Evolutionary conservation across 768 basidiomycete genomes (phyloP).

Genomic region (Paxillus rubicundulus): DNA sequence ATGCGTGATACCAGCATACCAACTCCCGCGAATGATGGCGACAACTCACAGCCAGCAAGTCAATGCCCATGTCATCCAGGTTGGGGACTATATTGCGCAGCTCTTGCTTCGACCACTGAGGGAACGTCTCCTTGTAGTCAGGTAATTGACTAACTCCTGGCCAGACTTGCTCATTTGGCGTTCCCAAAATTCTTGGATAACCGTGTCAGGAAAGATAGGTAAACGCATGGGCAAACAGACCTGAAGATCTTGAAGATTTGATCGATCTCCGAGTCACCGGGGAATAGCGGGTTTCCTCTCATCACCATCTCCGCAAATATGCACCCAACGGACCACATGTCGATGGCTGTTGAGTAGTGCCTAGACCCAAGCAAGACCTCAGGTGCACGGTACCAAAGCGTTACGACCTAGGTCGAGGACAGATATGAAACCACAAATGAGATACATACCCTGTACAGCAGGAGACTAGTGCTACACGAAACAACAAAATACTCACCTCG

Average conservation of each 20-base stretch:
- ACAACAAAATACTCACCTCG: constrained; percentile 58
- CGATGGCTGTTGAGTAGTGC: constrained; percentile 96
- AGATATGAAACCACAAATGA: constrained; percentile 8
- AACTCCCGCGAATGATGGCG: not conserved
- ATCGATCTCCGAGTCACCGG: constrained; percentile 99
- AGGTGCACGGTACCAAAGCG: constrained; percentile 98
- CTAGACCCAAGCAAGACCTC: constrained; percentile 95
- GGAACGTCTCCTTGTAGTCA: constrained; percentile 96
- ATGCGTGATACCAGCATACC: constrained; percentile 1
- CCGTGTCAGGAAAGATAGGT: constrained; percentile 1
- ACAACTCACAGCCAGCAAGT: constrained; percentile 64
- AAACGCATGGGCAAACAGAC: constrained; percentile 37
- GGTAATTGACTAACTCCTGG: constrained; percentile 85
- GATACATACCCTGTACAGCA: not conserved
- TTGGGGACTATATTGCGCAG: constrained; percentile 62
- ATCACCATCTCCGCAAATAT: constrained; percentile 99
- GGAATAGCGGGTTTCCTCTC: constrained; percentile 88
- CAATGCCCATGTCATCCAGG: constrained; percentile 76
- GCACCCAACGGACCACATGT: constrained; percentile 99
- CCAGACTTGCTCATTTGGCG: constrained; percentile 89
- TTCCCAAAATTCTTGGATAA: constrained; percentile 77
- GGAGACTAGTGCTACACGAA: not conserved
- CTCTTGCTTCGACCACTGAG: constrained; percentile 86
- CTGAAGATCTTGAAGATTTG: constrained; percentile 99
- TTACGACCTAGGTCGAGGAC: constrained; percentile 73